Evolutionary conservation across 2,329 filamentous ascomycete genomes (phyloP).

Genomic region (Fusarium sp.): DNA sequence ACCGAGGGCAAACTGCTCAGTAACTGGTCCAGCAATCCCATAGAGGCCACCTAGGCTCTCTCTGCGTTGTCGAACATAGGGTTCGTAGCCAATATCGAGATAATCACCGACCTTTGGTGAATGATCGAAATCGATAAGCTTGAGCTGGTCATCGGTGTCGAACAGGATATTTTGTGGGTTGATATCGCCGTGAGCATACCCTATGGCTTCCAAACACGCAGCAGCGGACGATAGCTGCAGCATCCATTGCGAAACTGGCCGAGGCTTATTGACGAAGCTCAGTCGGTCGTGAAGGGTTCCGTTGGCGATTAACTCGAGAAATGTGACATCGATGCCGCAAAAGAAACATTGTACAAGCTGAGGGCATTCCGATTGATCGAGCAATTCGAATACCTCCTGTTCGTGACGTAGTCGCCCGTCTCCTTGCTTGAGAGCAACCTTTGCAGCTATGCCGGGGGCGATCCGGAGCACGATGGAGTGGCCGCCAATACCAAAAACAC

Average conservation of each 20-base stretch:
- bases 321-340: constrained; percentile 20
- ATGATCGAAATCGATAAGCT: too few species aligned
- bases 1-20: too few species aligned
- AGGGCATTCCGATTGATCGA: constrained; percentile 13
- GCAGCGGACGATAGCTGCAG: constrained; percentile 21
- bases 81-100: too few species aligned
- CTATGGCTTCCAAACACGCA: constrained; percentile 26
- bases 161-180: too few species aligned
- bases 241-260: constrained; percentile 28
- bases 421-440: constrained; percentile 27
- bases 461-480: constrained; percentile 31
- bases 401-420: constrained; percentile 26
- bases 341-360: constrained; percentile 22
- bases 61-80: too few species aligned
- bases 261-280: constrained; percentile 7
- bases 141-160: too few species aligned
- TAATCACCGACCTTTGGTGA: too few species aligned
- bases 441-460: constrained; percentile 29
- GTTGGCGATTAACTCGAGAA: constrained; percentile 24
- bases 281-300: constrained; percentile 29
- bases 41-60: too few species aligned
- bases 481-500: constrained; percentile 26
- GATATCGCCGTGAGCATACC: too few species aligned
- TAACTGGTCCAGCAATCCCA: too few species aligned
- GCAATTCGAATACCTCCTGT: constrained; percentile 27